Conservation (phyloP, 768 basidiomycete species). For the Rhodotorula kratochvilovae region DNA sequence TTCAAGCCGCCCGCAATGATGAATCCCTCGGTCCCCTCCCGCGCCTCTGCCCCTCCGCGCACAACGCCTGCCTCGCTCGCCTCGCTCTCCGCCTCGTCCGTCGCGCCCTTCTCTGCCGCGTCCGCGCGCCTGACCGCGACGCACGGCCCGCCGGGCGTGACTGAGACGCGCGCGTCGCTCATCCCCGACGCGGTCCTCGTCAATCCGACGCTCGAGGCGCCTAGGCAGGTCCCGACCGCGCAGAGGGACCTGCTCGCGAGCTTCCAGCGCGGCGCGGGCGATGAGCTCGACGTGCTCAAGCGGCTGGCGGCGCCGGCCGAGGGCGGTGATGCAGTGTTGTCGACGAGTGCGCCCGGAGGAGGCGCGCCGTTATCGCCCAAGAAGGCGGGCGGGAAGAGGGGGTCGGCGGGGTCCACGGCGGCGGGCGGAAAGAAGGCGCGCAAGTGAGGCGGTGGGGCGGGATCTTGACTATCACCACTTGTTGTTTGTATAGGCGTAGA, state of each 20-base stretch:
- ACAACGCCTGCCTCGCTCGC: not conserved
- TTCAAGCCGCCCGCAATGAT: not conserved
- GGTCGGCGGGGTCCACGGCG: not conserved
- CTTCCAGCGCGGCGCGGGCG: constrained; percentile 16
- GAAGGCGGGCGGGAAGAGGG: not conserved
- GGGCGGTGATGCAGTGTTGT: too few relatives aligned
- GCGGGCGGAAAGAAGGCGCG: not conserved
- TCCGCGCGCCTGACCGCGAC: not conserved
- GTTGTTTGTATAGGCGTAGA: not conserved
- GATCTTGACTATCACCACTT: not conserved
- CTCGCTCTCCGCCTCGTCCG: not conserved
- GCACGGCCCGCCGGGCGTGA: constrained; percentile 15
- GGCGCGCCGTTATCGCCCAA: not conserved
- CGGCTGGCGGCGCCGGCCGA: not conserved
- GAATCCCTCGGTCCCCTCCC: not conserved
- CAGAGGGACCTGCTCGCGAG: constrained; percentile 20
- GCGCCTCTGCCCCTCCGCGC: not conserved
- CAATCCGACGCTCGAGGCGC: constrained; percentile 9
- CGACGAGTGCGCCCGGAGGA: too few relatives aligned
- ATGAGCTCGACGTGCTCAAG: constrained; percentile 5
- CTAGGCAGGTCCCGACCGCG: not conserved
- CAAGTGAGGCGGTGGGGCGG: not conserved
- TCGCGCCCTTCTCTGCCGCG: not conserved
- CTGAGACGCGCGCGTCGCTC: constrained; percentile 23
- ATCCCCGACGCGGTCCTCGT: constrained; percentile 27